Conservation (phyloP, 2,329 filamentous ascomycete species). For the Colletotrichum sp. region DNA sequence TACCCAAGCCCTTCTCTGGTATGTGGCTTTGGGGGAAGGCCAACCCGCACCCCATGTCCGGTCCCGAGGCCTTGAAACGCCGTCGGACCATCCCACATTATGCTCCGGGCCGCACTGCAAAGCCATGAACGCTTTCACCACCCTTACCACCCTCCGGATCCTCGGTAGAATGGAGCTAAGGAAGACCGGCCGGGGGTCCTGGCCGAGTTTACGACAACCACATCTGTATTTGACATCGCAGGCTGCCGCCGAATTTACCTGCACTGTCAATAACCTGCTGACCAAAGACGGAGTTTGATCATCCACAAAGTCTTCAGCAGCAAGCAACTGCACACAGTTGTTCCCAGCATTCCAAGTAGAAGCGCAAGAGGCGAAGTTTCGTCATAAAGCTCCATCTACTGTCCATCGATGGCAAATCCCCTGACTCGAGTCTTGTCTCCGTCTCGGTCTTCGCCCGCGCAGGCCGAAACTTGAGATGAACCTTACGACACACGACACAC, state of each 20-base stretch:
- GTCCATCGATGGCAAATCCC: neutral
- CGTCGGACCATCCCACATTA: slow-evolving; percentile 5
- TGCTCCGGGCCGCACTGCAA: slow-evolving; percentile 5
- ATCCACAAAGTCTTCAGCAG: neutral
- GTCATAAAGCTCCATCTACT: neutral
- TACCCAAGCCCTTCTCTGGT: neutral
- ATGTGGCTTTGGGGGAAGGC: neutral
- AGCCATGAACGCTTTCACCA: neutral
- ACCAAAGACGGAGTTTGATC: neutral
- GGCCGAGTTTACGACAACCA: neutral
- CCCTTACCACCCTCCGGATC: neutral
- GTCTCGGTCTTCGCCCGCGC: neutral
- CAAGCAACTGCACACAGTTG: neutral
- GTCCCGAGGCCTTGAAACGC: slow-evolving; percentile 8
- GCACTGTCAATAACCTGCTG: neutral
- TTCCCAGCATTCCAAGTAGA: no score
- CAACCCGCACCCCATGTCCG: neutral
- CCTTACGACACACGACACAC: neutral
- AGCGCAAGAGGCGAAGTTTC: neutral
- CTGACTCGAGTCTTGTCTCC: neutral
- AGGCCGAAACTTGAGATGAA: slow-evolving; percentile 7
- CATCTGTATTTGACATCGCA: neutral
- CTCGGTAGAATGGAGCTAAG: neutral
- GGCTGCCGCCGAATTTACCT: neutral
- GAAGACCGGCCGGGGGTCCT: slow-evolving; percentile 3